Evolutionary conservation across 2,329 filamentous ascomycete species (phyloP), one percentile per base, ranked within the genome.

Genomic region (Fusarium sp.): DNA sequence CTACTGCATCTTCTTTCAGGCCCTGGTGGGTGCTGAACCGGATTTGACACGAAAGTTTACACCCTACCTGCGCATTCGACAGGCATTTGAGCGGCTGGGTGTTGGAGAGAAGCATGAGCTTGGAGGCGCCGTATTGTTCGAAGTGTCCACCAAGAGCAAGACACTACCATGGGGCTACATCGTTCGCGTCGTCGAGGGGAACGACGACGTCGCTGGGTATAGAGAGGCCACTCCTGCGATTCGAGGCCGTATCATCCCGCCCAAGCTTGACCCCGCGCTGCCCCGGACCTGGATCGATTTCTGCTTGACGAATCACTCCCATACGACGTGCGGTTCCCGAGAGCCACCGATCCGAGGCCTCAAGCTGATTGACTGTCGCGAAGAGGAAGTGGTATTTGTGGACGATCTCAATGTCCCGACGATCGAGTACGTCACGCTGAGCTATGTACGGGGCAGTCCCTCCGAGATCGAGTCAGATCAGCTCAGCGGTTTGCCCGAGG

Each of bases 1-100:
- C n/a, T 84, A 82, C 71, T 84, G 82, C 70, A 77, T 79, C 65
- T 84, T 84, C 72, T 83, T 84, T 66, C 78, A 81, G 54, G 79
- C 81, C 58, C 71, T 84, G 71, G 78, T 84, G 22, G 80, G 79
- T 17, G 74, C 75, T 10, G 74, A 70, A 20, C 74, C 77, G 15
- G 79, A 82, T 20, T 68, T 68, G 66, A 79, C 76, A 9, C 79
- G 79, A 70, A 84, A 81, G 59, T 84, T 82, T 56, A 82, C 82
- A 10, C 82, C 82, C 1, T 84, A 84, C 65, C 65, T 84, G 64
- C 81, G 82, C 65, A 83, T 84, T 50, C 79, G 82, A 25, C 78
- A 80, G 56, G 82, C 82, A 4, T 84, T 84, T 68, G 82, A 84
- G 77, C 78, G 81, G 15, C 75, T 84, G 15, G 82, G 82, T 43